These are phyloP conservation scores for Selaginella tamariscina DNA, from an alignment of 75 land plant genomes.

Conservation along the genomic window DNA sequence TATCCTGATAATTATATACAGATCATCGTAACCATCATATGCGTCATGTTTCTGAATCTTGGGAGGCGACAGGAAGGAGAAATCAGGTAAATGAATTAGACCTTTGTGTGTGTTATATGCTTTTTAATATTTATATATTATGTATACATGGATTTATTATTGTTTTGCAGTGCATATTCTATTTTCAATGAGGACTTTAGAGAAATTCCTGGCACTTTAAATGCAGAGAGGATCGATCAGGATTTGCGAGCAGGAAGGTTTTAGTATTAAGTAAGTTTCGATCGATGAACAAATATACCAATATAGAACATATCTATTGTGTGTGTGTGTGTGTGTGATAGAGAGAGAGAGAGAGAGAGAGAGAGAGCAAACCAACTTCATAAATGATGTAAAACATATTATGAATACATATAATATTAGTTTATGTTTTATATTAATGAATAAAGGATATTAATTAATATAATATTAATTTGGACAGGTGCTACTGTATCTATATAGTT, in stretches of 20 bases:
- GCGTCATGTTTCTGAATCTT: slow-evolving; percentile 65
- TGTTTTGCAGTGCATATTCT: slow-evolving; percentile 84
- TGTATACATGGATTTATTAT: background rate
- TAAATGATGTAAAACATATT: too few species aligned
- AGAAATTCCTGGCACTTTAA: slow-evolving; percentile 78
- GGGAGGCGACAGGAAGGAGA: slow-evolving; percentile 85
- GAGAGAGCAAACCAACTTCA: too few species aligned
- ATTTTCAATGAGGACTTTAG: slow-evolving; percentile 93
- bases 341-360: too few species aligned
- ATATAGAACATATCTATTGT: too few species aligned
- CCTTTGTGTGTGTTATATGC: background rate
- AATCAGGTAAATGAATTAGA: slow-evolving; percentile 35
- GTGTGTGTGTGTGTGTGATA: too few species aligned
- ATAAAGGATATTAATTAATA: too few species aligned
- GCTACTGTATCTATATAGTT: too few species aligned
- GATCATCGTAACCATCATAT: slow-evolving; percentile 73
- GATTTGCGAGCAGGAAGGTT: slow-evolving; percentile 60
- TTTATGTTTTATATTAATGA: too few species aligned
- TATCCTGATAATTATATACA: slow-evolving; percentile 23
- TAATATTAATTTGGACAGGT: too few species aligned
- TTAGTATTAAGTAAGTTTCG: too few species aligned
- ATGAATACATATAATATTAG: too few species aligned
- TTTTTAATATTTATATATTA: background rate
- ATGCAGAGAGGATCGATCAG: slow-evolving; percentile 55
- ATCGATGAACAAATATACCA: too few species aligned